Conservation (phyloP, 768 basidiomycete species). For the Arthromyces matolae region DNA sequence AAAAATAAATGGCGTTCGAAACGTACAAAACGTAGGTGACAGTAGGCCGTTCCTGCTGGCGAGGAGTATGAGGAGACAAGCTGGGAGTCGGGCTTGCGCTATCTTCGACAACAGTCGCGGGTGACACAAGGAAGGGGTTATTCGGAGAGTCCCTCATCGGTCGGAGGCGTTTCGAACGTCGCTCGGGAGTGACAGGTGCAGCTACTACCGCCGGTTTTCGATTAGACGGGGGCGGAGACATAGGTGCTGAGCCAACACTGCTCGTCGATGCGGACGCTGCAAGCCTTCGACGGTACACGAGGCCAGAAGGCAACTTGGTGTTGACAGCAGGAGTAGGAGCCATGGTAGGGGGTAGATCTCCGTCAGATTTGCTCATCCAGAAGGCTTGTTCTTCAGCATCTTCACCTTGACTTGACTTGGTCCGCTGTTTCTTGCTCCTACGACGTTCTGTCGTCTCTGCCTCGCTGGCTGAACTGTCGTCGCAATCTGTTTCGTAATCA, state of each 20-base stretch:
- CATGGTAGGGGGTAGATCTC: constrained; percentile 9
- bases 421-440: constrained; percentile 38
- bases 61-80: constrained; percentile 31
- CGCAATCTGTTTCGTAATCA: constrained; percentile 43
- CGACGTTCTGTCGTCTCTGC: constrained; percentile 15
- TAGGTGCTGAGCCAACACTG: constrained; percentile 34
- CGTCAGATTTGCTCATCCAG: constrained; percentile 35
- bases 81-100: constrained; percentile 31
- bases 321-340: constrained; percentile 6
- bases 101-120: constrained; percentile 31
- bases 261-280: constrained; percentile 9
- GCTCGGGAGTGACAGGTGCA: constrained; percentile 39
- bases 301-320: constrained; percentile 22
- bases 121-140: constrained; percentile 58
- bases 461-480: constrained; percentile 33
- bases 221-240: constrained; percentile 67
- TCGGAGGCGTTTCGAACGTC: constrained; percentile 15
- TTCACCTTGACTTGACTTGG: constrained; percentile 27
- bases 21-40: constrained; percentile 75
- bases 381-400: constrained; percentile 52
- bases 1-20: neutral
- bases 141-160: constrained; percentile 59
- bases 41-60: constrained; percentile 51
- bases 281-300: constrained; percentile 35
- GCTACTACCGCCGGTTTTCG: constrained; percentile 35